These are phyloP conservation scores for Dipteronia sinensis DNA, from an alignment of 345 rosid genomes.

Conservation along the genomic window DNA sequence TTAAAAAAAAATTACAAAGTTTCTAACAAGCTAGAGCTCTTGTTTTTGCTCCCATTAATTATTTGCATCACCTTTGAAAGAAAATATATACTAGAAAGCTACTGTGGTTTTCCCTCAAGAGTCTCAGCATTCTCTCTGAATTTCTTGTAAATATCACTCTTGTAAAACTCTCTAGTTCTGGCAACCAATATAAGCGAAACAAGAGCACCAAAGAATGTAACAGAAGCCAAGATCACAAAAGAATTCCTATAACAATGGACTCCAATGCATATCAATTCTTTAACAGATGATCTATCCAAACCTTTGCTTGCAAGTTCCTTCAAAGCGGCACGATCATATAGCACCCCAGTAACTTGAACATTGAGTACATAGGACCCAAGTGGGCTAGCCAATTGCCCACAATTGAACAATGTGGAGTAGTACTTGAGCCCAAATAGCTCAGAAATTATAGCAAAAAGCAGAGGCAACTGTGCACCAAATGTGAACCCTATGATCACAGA, in stretches of 20 bases:
- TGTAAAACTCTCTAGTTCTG: constrained; percentile 74
- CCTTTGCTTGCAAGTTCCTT: constrained; percentile 57
- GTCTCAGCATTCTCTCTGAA: constrained; percentile 48
- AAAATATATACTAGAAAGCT: too few relatives aligned
- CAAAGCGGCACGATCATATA: constrained; percentile 69
- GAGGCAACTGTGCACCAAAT: constrained; percentile 75
- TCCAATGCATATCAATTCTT: constrained; percentile 72
- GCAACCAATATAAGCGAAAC: constrained; percentile 60
- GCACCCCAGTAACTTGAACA: constrained; percentile 64
- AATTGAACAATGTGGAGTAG: constrained; percentile 88
- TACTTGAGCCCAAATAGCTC: constrained; percentile 90
- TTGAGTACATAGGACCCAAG: constrained; percentile 78
- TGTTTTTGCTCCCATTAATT: too few relatives aligned
- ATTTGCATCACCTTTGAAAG: too few relatives aligned
- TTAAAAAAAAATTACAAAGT: too few relatives aligned
- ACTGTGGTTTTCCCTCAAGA: too few relatives aligned
- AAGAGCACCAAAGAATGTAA: constrained; percentile 61
- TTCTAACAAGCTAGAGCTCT: too few relatives aligned
- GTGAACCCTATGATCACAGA: constrained; percentile 78
- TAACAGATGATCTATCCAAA: constrained; percentile 47
- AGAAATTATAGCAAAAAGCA: constrained; percentile 75
- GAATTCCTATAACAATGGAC: constrained; percentile 60
- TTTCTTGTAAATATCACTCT: constrained; percentile 78
- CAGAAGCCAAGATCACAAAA: constrained; percentile 53
- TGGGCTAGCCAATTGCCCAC: constrained; percentile 85